Percentiles rank a stretch among this genome's conserved stretches.
These are phyloP conservation scores for Phialemoniopsis sp. DNA, from an alignment of 2,329 filamentous ascomycete genomes.

Conservation along the genomic window DNA sequence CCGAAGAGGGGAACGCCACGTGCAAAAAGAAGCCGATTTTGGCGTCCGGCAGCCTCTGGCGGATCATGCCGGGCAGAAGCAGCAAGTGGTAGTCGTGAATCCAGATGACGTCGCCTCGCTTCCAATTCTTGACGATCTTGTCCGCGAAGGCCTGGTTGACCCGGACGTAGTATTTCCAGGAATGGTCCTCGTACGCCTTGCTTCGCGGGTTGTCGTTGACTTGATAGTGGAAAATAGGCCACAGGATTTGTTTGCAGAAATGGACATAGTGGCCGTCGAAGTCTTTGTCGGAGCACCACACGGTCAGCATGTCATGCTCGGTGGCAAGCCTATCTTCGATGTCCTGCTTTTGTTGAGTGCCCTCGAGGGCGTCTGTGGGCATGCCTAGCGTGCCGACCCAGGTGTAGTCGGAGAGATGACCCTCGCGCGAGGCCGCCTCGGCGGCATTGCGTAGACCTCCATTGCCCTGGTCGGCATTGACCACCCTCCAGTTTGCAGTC, in stretches of 20 bases:
- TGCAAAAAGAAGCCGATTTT: conserved; percentile 97
- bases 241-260: conserved; percentile 96
- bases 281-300: conserved; percentile 86
- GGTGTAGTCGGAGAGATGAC: conserved; percentile 68
- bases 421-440: conserved; percentile 68
- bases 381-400: conserved; percentile 93
- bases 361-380: conserved; percentile 80
- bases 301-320: conserved; percentile 77
- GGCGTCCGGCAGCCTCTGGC: conserved; percentile 84
- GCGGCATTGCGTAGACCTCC: conserved; percentile 88
- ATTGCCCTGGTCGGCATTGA: conserved; percentile 85
- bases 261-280: conserved; percentile 93
- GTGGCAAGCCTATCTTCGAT: conserved; percentile 79
- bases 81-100: conserved; percentile 93
- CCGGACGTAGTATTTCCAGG: conserved; percentile 90
- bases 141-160: conserved; percentile 93
- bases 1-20: conserved; percentile 91
- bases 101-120: conserved; percentile 90
- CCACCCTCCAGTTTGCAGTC: conserved; percentile 76
- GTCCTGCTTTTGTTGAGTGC: conserved; percentile 70
- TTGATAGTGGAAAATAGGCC: conserved; percentile 98
- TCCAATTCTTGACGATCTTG: conserved; percentile 86
- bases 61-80: conserved; percentile 83
- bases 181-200: conserved; percentile 97
- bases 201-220: conserved; percentile 97